Conservation (phyloP, 305 asterid genomes). For the Fraxinus sp. region DNA sequence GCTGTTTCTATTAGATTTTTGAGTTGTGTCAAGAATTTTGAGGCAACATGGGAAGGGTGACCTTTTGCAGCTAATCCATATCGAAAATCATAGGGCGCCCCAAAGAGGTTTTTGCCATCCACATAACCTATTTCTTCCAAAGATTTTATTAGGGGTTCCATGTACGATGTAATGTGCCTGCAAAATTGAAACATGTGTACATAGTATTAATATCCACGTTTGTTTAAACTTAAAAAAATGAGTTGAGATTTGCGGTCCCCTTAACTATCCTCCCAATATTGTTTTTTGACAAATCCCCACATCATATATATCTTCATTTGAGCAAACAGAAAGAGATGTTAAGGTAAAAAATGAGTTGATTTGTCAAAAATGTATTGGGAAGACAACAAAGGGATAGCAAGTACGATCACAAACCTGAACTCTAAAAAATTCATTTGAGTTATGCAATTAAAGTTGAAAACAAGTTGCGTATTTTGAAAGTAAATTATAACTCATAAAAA, state of each 20-base stretch:
- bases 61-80: conserved; percentile 71
- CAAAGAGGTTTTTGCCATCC: conserved; percentile 58
- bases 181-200: conserved; percentile 10
- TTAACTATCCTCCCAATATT: neutral
- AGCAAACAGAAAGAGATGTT: neutral
- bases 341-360: neutral
- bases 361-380: neutral
- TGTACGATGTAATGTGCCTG: conserved; percentile 65
- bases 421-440: neutral
- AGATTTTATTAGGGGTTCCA: conserved; percentile 61
- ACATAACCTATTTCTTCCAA: conserved; percentile 64
- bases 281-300: neutral
- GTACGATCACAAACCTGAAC: neutral
- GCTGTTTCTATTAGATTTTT: conserved; percentile 54
- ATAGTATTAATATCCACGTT: neutral
- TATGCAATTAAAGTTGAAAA: neutral
- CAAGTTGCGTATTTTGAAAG: neutral
- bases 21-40: conserved; percentile 51
- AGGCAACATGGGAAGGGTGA: conserved; percentile 55
- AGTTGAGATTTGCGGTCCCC: neutral
- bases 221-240: neutral
- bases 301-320: neutral
- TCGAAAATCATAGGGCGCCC: conserved; percentile 89
- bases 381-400: neutral
- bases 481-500: no score